Evolutionary conservation across 805 yeast species (phyloP), one percentile per base, ranked within the genome.

Genomic region (Naumovozyma castellii): DNA sequence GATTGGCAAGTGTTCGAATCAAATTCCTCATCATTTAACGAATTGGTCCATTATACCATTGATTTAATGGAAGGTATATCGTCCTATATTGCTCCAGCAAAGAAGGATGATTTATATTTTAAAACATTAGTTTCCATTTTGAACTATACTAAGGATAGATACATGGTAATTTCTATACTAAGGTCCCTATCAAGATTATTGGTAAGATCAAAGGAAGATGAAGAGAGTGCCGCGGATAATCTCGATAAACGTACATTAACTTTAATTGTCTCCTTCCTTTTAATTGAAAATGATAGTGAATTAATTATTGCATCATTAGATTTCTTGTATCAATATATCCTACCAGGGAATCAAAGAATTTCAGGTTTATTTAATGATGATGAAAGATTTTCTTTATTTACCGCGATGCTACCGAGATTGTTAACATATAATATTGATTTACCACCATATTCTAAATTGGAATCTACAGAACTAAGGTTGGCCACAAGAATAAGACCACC

Each of bases 11-110:
- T 55, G 3, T 59, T 43, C 44, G 49, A 52, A 16, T 50, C 59
- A 4, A 62, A 67, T 43, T 48, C 63, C 34, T 56, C 67, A 6
- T 50, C 64, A 35, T 62, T 63, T 37, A 71, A 69, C 40, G 96
- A 87, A 56, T 63, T 80, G 19, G 64, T 79, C 34, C 73, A 70
- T 42, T 84, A 84, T 56, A 65, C 79, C 12, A 60, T 85, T 38
- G 98, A 92, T 59, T 72, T 87, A 25, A 72, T 84, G 45, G 97
- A 92, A 57, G 79, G 88, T 2, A 73, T 87, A 25, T 76, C 90
- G 3, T 81, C 95, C 33, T 85, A 84, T 59, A 70, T 83, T 48
- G 76, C 87, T 3, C 88, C 92, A 22, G 82, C 80, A 19, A 69
- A 76, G 18, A 71, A 76, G 37, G 78, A 80, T 48, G 92, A 87